A percentile compares a stretch with the other conserved stretches of the same genome.
Evolutionary conservation across 306 rosid species (phyloP).

Genomic region (Carpinus fangiana): DNA sequence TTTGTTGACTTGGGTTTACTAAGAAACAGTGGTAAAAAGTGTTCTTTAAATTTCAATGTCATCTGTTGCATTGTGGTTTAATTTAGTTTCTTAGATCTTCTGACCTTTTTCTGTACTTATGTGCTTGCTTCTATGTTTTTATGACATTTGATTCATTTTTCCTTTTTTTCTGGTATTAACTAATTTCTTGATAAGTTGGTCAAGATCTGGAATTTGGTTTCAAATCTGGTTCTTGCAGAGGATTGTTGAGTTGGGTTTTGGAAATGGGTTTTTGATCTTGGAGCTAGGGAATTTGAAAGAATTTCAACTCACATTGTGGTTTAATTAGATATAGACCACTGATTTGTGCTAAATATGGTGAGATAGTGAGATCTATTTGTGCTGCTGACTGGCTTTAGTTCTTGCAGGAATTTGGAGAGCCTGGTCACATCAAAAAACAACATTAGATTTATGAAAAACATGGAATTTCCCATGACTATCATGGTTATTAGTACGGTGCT

Average conservation of each 20-base stretch:
- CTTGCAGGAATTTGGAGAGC: slow-evolving; percentile 74
- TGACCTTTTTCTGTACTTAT: slow-evolving; percentile 3
- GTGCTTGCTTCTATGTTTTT: not conserved
- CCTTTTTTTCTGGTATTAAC: not conserved
- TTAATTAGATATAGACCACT: slow-evolving; percentile 3
- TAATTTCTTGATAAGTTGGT: slow-evolving; percentile 12
- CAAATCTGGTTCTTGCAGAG: slow-evolving; percentile 14
- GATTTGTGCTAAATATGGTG: slow-evolving; percentile 3
- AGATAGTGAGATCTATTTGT: slow-evolving; percentile 30
- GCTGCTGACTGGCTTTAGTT: slow-evolving; percentile 1
- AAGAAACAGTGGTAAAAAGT: not conserved
- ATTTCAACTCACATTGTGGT: slow-evolving; percentile 16
- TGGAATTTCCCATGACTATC: slow-evolving; percentile 56
- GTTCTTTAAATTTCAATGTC: slow-evolving; percentile 6
- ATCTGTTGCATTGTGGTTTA: slow-evolving; percentile 26
- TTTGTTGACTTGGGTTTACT: slow-evolving; percentile 31
- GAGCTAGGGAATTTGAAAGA: slow-evolving; percentile 7
- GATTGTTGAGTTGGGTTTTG: slow-evolving; percentile 5
- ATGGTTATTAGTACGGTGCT: slow-evolving; percentile 45
- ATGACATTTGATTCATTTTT: not conserved
- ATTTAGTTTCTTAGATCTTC: slow-evolving; percentile 20
- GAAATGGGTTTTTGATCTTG: slow-evolving; percentile 2
- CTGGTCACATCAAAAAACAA: slow-evolving; percentile 20
- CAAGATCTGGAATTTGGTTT: slow-evolving; percentile 49
- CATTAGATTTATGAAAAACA: slow-evolving; percentile 22